Conservation (phyloP, 345 rosid genomes). For the Microcos paniculata region DNA sequence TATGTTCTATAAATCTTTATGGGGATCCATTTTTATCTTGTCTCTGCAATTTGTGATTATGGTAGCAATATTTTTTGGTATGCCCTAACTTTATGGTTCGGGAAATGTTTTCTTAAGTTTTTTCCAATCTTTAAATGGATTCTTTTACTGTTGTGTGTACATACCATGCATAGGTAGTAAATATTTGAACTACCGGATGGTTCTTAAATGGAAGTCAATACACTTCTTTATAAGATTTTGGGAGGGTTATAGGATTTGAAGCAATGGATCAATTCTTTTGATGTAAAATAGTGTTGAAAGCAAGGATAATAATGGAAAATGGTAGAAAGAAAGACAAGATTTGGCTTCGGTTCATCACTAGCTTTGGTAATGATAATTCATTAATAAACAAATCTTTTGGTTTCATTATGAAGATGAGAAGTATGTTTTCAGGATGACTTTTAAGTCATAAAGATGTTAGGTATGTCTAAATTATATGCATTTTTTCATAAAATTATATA, state of each 20-base stretch:
- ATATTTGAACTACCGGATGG: neutral
- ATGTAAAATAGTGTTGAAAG: neutral
- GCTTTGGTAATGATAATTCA: neutral
- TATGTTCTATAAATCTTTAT: neutral
- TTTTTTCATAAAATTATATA: constrained; percentile 1
- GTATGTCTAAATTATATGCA: neutral
- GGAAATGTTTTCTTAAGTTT: neutral
- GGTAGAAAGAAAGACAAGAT: neutral
- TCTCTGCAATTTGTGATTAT: neutral
- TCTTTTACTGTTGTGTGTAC: neutral
- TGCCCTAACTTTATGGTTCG: too few relatives aligned
- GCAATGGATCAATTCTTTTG: neutral
- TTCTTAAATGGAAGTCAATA: neutral
- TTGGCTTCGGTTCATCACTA: neutral
- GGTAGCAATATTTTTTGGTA: too few relatives aligned
- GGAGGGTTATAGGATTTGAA: constrained; percentile 2
- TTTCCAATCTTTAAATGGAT: neutral
- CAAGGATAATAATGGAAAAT: neutral
- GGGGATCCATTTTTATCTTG: neutral
- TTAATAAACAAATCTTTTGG: neutral
- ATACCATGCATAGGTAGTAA: neutral
- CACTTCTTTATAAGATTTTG: neutral
- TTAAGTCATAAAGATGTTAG: neutral
- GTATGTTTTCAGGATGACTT: neutral
- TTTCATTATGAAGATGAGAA: neutral